phyloP scores from a whole-genome alignment of 148 eudicot genomes.

The Suaeda aralocaspica region DNA sequence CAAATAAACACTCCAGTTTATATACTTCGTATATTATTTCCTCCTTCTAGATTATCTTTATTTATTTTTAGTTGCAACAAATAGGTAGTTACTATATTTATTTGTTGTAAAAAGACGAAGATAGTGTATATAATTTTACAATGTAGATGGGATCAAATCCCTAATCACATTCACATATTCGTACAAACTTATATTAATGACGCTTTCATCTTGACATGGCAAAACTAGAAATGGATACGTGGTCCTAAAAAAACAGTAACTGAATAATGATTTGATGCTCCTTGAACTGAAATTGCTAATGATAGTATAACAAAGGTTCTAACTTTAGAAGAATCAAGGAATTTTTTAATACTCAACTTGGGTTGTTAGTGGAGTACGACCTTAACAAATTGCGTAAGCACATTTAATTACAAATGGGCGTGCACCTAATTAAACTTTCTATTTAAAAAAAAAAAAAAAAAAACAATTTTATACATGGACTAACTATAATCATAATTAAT shows the following conservation, averaged over 20 bases:
- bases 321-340: background rate
- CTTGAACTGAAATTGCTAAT: conserved; percentile 10
- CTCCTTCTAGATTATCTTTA: too few species aligned
- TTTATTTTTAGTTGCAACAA: too few species aligned
- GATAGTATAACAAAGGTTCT: conserved; percentile 7
- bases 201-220: background rate
- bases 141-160: too few species aligned
- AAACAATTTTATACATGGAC: background rate
- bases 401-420: conserved; percentile 12
- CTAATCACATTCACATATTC: background rate
- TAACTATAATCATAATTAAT: conserved; percentile 7
- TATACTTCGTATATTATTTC: too few species aligned
- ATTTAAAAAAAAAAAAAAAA: background rate
- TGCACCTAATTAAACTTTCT: conserved; percentile 8
- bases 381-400: conserved; percentile 19
- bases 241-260: background rate
- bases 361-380: conserved; percentile 24
- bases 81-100: too few species aligned
- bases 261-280: conserved; percentile 2
- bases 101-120: too few species aligned
- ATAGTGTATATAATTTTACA: too few species aligned
- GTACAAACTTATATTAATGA: background rate
- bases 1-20: too few species aligned
- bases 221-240: background rate
- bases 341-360: conserved; percentile 14